Evolutionary conservation across 257 asterid species (phyloP).

Genomic region (Perilla frutescens): DNA sequence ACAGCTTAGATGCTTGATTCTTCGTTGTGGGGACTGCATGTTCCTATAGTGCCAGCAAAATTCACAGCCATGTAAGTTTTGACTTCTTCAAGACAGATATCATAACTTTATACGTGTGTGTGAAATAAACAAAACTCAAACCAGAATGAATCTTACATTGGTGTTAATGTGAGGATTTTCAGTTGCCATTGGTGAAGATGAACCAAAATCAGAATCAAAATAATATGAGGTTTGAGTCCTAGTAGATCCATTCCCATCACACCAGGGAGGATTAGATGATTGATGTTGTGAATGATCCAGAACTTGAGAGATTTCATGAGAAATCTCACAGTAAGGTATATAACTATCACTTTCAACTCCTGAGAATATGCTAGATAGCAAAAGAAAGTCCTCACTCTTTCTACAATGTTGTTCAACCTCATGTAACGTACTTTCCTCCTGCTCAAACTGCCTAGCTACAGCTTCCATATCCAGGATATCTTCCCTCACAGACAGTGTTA

Average conservation of each 20-base stretch:
- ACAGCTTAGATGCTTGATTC: slow-evolving; percentile 31
- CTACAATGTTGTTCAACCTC: slow-evolving; percentile 60
- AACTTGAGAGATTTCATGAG: slow-evolving; percentile 36
- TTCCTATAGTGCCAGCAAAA: slow-evolving; percentile 45
- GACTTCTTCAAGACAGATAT: slow-evolving; percentile 10
- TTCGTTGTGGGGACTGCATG: slow-evolving; percentile 37
- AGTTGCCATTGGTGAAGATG: slow-evolving; percentile 39
- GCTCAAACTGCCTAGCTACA: slow-evolving; percentile 82
- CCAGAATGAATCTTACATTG: slow-evolving; percentile 45
- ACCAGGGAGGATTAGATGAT: slow-evolving; percentile 30
- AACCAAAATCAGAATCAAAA: slow-evolving; percentile 41
- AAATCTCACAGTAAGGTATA: slow-evolving; percentile 62
- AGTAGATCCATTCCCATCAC: slow-evolving; percentile 29
- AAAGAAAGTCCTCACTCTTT: slow-evolving; percentile 53
- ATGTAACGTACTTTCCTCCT: slow-evolving; percentile 51
- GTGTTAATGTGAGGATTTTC: slow-evolving; percentile 32
- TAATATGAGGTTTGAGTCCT: slow-evolving; percentile 34
- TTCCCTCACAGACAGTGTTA: slow-evolving; percentile 66
- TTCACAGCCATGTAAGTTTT: slow-evolving; percentile 23
- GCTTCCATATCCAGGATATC: slow-evolving; percentile 76
- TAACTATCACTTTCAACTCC: slow-evolving; percentile 58
- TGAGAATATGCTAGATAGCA: slow-evolving; percentile 54
- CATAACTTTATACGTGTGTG: background rate
- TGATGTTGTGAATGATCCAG: slow-evolving; percentile 30
- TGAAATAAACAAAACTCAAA: background rate